phyloP scores from a whole-genome alignment of 2,329 filamentous ascomycete species.

The Scedosporium boydii region DNA sequence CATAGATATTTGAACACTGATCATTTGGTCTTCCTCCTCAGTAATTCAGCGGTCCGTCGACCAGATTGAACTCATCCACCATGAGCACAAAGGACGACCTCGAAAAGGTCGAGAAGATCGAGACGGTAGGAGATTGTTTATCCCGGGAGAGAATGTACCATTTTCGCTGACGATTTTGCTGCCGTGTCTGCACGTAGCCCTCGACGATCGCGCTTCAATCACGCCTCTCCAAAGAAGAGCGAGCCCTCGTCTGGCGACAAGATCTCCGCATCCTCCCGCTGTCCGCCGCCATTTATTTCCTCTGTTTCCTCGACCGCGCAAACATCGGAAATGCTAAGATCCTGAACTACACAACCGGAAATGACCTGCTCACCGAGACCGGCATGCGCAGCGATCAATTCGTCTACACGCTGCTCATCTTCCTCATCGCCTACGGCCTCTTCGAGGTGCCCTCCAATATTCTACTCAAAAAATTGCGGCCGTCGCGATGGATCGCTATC shows the following conservation, averaged over 20 bases:
- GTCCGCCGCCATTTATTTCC: slow-evolving; percentile 53
- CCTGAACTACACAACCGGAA: slow-evolving; percentile 46
- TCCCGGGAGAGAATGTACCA: neutral
- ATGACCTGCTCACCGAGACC: slow-evolving; percentile 55
- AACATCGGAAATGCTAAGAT: slow-evolving; percentile 64
- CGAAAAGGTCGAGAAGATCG: neutral
- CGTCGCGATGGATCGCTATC: slow-evolving; percentile 53
- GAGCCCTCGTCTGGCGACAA: slow-evolving; percentile 43
- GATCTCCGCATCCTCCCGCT: slow-evolving; percentile 55
- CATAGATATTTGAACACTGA: no score
- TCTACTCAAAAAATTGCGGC: slow-evolving; percentile 53
- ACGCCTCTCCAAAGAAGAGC: slow-evolving; percentile 16
- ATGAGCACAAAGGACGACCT: neutral
- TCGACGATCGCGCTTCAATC: neutral
- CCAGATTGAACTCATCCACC: neutral
- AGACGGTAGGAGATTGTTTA: no score
- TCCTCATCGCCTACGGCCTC: slow-evolving; percentile 48
- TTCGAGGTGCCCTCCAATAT: slow-evolving; percentile 61
- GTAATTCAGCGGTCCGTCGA: neutral
- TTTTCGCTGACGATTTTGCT: neutral
- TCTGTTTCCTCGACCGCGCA: slow-evolving; percentile 58
- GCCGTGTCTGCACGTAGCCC: neutral
- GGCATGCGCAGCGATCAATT: slow-evolving; percentile 53
- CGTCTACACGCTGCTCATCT: slow-evolving; percentile 47
- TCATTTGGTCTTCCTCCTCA: no score